Evolutionary conservation across 306 rosid species (phyloP), one percentile per base, ranked within the genome.

Genomic region (Dryas octopetala): DNA sequence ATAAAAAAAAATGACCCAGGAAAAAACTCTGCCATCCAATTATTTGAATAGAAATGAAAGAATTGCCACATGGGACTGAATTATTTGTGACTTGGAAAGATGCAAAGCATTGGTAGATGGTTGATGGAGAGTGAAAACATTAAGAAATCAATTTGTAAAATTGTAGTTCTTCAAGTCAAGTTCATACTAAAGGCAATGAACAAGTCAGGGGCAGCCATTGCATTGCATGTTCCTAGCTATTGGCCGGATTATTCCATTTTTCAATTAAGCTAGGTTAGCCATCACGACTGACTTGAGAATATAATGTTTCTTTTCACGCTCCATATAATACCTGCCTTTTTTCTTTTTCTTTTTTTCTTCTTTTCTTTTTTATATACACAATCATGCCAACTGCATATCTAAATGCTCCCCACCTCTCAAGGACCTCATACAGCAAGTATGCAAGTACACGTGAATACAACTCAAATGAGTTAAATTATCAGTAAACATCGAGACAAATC

Each of bases 191-290:
- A 54, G 11, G 57, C 48, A 55, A 66, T 43, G 32, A 65, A 65
- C 23, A 49, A 26, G 60, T 4, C 23, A 71, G 19, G 28, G 1
- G 6, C 65, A 66, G 6, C 23, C 47, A 16, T 52, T 12, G 49
- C 48, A 16, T 44, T 50, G 66, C 78, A 67, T 57, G 77, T 46
- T 72, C 61, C 58, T 14, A 32, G 38, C 38, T 32, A 69, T 15
- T 19, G 65, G 23, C 23, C 23, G 23, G 67, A 70, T 5, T 46
- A 32, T 45, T 51, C 28, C 62, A 46, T 41, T 64, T 26, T 69
- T 69, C 63, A 77, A 69, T 60, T 32, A 32, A 32, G 23, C 47
- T 23, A 69, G 71, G 48, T 14, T 4, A 55, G 58, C 59, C 40
- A 6, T 3, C 70, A 64, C 41, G 63, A 51, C 26, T 41, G 60